These are phyloP conservation scores for Claviceps capensis DNA, from an alignment of 2,329 filamentous ascomycete genomes.

Conservation along the genomic window DNA sequence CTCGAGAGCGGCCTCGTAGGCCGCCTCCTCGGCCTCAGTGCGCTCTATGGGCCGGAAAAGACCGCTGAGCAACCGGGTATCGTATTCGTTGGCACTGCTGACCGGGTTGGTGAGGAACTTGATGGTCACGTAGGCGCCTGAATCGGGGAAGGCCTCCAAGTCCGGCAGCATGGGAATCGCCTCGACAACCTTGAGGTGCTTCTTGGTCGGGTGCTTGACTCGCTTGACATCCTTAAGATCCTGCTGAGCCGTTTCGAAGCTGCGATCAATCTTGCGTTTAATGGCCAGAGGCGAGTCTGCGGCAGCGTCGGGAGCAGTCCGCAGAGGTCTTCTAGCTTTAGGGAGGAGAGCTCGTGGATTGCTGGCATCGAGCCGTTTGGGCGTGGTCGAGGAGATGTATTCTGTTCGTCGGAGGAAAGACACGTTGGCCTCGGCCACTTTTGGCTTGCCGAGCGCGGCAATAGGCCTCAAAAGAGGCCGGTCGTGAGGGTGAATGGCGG, in stretches of 20 bases:
- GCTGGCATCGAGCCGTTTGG: slow-evolving; percentile 35
- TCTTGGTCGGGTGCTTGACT: slow-evolving; percentile 46
- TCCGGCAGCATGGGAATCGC: slow-evolving; percentile 51
- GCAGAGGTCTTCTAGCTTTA: slow-evolving; percentile 19
- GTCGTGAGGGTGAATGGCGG: slow-evolving; percentile 69
- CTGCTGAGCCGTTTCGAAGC: slow-evolving; percentile 40
- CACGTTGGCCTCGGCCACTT: slow-evolving; percentile 61
- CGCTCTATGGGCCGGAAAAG: slow-evolving; percentile 47
- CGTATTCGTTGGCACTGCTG: slow-evolving; percentile 35
- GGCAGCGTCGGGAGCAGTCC: slow-evolving; percentile 43
- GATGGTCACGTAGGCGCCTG: slow-evolving; percentile 54
- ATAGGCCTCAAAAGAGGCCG: slow-evolving; percentile 71
- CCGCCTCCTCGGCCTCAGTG: slow-evolving; percentile 38
- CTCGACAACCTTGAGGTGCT: slow-evolving; percentile 42
- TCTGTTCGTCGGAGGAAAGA: slow-evolving; percentile 94
- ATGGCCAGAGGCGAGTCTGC: slow-evolving; percentile 52
- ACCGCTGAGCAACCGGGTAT: slow-evolving; percentile 46
- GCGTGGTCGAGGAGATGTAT: slow-evolving; percentile 61
- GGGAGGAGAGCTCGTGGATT: slow-evolving; percentile 25
- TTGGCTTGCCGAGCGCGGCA: slow-evolving; percentile 72
- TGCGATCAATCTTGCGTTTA: slow-evolving; percentile 52
- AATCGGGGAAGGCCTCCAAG: slow-evolving; percentile 54
- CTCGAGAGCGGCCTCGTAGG: slow-evolving; percentile 35
- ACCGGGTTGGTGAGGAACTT: slow-evolving; percentile 57
- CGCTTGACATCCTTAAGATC: slow-evolving; percentile 39